These are phyloP conservation scores for Cupressus sempervirens DNA, from an alignment of 75 land plant genomes.

Conservation along the genomic window DNA sequence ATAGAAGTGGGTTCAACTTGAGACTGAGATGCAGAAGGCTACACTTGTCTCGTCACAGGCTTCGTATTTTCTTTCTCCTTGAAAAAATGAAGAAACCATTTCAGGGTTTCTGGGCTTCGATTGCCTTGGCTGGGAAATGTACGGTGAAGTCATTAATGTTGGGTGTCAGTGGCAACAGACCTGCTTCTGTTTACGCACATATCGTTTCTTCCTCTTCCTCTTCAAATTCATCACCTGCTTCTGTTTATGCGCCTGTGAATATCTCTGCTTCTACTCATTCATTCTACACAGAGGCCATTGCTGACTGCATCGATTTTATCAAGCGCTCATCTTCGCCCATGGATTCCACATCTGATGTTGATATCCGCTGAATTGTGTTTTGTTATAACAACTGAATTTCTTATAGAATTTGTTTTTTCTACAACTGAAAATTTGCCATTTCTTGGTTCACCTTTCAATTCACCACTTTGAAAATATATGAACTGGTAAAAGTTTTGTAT, in stretches of 20 bases:
- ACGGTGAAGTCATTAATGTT: background rate
- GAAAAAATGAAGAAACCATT: background rate
- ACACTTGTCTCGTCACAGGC: background rate
- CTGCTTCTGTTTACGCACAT: background rate
- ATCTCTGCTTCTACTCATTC: constrained; percentile 22
- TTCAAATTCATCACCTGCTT: too few relatives aligned
- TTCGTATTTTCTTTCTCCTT: background rate
- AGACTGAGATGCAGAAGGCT: background rate
- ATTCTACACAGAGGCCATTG: constrained; percentile 53
- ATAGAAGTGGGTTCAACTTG: background rate
- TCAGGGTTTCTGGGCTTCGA: background rate
- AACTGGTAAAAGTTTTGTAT: too few relatives aligned
- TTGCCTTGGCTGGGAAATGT: background rate
- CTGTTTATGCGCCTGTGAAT: too few relatives aligned
- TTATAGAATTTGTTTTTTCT: too few relatives aligned
- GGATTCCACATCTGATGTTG: constrained; percentile 7
- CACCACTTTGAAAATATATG: too few relatives aligned
- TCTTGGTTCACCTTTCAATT: too few relatives aligned
- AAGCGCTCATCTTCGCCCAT: constrained; percentile 19
- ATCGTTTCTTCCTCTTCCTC: too few relatives aligned
- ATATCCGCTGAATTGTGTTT: background rate
- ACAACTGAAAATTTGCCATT: too few relatives aligned
- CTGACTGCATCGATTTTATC: constrained; percentile 63
- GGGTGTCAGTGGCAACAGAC: background rate
- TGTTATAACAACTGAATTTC: too few relatives aligned